Percentiles rank a stretch among this genome's conserved stretches.
Evolutionary conservation across 2,329 filamentous ascomycete genomes (phyloP).

Genomic region (Trichophyton benhamiae): DNA sequence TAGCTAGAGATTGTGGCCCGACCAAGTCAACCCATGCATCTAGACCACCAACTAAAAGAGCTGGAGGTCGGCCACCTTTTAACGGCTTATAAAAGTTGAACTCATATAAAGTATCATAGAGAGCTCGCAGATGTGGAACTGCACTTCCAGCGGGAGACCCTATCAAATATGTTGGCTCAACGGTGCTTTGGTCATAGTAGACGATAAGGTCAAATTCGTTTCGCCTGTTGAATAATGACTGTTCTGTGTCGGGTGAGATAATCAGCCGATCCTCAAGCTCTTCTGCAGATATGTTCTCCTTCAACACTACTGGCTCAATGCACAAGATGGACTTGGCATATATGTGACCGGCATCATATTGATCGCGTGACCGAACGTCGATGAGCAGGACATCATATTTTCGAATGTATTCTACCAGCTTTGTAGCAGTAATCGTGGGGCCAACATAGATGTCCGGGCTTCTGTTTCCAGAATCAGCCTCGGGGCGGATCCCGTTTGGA

Average conservation of each 20-base stretch:
- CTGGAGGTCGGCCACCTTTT: slow-evolving; percentile 52
- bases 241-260: slow-evolving; percentile 47
- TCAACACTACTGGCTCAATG: slow-evolving; percentile 68
- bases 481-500: slow-evolving; percentile 29
- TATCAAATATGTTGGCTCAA: slow-evolving; percentile 45
- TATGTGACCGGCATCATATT: slow-evolving; percentile 83
- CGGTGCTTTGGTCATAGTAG: slow-evolving; percentile 67
- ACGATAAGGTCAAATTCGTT: slow-evolving; percentile 76
- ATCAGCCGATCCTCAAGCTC: slow-evolving; percentile 43
- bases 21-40: slow-evolving; percentile 79
- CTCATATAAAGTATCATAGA: slow-evolving; percentile 69
- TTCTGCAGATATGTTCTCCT: slow-evolving; percentile 54
- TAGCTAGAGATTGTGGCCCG: slow-evolving; percentile 52
- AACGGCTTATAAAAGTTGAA: slow-evolving; percentile 72
- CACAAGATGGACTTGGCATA: slow-evolving; percentile 74
- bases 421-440: slow-evolving; percentile 53
- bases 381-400: slow-evolving; percentile 63
- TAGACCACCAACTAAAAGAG: slow-evolving; percentile 68
- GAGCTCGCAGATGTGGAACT: slow-evolving; percentile 50
- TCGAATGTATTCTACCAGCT: slow-evolving; percentile 57
- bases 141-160: slow-evolving; percentile 35
- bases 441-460: slow-evolving; percentile 41
- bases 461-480: slow-evolving; percentile 31
- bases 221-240: slow-evolving; percentile 56
- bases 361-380: slow-evolving; percentile 66